Evolutionary conservation across 1,284 basidiomycete species (phyloP).

Genomic region (Sanghuangporus weigelae): DNA sequence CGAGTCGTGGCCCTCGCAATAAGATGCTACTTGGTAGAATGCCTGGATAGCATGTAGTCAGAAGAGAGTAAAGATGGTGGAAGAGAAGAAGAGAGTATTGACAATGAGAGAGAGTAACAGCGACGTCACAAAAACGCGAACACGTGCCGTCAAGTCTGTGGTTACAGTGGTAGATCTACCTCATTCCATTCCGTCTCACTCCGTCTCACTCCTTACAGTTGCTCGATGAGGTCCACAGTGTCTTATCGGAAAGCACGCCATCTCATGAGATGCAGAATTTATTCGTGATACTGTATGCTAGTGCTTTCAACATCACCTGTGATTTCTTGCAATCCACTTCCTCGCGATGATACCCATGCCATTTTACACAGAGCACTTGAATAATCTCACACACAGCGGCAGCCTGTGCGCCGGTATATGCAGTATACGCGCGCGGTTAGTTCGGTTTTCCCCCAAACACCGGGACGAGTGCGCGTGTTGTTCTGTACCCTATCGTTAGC

Average conservation of each 20-base stretch:
- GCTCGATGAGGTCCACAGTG: no score
- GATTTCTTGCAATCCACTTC: no score
- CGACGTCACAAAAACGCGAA: conserved; percentile 1
- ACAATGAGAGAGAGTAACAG: background rate
- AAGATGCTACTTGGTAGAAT: background rate
- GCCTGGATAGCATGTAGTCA: background rate
- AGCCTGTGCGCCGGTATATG: background rate
- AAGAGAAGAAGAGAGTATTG: background rate
- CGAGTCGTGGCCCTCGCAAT: background rate
- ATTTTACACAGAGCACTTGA: background rate
- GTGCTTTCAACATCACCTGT: no score
- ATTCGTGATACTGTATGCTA: no score
- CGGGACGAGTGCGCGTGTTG: background rate
- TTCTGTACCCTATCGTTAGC: background rate
- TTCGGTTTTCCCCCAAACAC: background rate
- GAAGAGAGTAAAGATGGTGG: background rate
- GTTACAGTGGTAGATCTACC: no score
- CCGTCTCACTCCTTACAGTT: no score
- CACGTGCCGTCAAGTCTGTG: background rate
- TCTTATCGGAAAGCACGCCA: no score
- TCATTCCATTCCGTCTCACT: no score
- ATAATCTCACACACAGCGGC: background rate
- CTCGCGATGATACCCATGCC: background rate
- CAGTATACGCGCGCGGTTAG: no score
- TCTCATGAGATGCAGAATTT: no score